Conservation (phyloP, 139 green algal species). For the Chlamydomonas asymmetrica region DNA sequence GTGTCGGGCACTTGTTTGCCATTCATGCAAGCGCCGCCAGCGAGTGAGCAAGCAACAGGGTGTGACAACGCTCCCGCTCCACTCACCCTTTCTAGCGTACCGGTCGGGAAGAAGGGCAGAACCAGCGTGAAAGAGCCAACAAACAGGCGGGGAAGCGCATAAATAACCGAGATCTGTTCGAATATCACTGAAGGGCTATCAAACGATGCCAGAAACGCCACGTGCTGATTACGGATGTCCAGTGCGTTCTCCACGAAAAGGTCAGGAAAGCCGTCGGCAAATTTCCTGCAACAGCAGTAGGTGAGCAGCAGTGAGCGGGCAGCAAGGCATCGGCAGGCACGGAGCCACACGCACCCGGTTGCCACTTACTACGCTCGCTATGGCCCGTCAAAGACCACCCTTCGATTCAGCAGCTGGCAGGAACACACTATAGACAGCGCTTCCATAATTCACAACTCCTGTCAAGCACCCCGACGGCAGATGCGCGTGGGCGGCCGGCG, state of each 20-base stretch:
- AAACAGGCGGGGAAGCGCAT: slow-evolving; percentile 94
- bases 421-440: too few species aligned
- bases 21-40: too few species aligned
- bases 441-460: too few species aligned
- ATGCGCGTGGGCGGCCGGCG: not conserved
- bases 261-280: slow-evolving; percentile 97
- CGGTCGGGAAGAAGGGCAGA: slow-evolving; percentile 98
- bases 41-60: not conserved
- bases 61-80: not conserved
- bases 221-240: slow-evolving; percentile 89
- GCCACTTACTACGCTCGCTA: too few species aligned
- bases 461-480: too few species aligned
- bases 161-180: slow-evolving; percentile 97
- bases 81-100: slow-evolving; percentile 76
- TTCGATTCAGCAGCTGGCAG: too few species aligned
- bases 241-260: slow-evolving; percentile 95
- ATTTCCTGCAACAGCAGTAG: slow-evolving; percentile 57
- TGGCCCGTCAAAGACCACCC: too few species aligned
- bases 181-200: slow-evolving; percentile 89
- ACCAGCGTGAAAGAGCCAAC: slow-evolving; percentile 96
- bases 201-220: slow-evolving; percentile 97
- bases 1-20: not conserved
- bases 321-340: not conserved
- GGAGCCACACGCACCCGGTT: too few species aligned
- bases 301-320: not conserved